phyloP scores from a whole-genome alignment of 805 yeast genomes.

The Candida ficus region DNA sequence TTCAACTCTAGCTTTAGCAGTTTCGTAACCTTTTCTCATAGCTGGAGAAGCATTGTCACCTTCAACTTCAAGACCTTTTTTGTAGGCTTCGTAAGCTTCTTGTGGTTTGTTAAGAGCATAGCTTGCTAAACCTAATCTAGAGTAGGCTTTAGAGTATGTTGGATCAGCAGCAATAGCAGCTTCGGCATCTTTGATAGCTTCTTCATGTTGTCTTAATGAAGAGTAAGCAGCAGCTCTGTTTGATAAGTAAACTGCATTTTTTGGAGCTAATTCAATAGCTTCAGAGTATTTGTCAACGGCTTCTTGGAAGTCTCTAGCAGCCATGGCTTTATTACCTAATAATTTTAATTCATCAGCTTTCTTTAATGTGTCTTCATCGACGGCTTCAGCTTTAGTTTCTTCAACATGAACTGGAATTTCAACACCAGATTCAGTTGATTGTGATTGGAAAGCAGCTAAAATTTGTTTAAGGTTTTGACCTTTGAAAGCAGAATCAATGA shows the following conservation, averaged over 20 bases:
- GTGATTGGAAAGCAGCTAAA: constrained; percentile 25
- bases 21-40: constrained; percentile 89
- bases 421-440: constrained; percentile 20
- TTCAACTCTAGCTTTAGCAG: constrained; percentile 84
- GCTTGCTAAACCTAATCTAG: constrained; percentile 90
- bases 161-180: constrained; percentile 77
- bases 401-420: constrained; percentile 40
- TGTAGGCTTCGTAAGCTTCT: constrained; percentile 87
- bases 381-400: constrained; percentile 33
- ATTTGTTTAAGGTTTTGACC: constrained; percentile 46
- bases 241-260: constrained; percentile 80
- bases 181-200: constrained; percentile 81
- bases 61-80: constrained; percentile 80
- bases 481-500: constrained; percentile 30
- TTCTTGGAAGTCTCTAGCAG: constrained; percentile 57
- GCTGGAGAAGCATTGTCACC: constrained; percentile 82
- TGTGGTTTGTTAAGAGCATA: constrained; percentile 92
- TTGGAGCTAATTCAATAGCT: constrained; percentile 66
- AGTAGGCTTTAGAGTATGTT: constrained; percentile 83
- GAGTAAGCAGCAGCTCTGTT: constrained; percentile 97
- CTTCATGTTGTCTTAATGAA: constrained; percentile 63
- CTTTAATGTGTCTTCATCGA: constrained; percentile 46
- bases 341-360: constrained; percentile 81
- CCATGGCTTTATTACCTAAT: constrained; percentile 89
- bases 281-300: constrained; percentile 78